Evolutionary conservation across 495 filamentous ascomycete genomes (phyloP), one percentile per base, ranked within the genome.

Genomic region (Geoglossum glabrum): DNA sequence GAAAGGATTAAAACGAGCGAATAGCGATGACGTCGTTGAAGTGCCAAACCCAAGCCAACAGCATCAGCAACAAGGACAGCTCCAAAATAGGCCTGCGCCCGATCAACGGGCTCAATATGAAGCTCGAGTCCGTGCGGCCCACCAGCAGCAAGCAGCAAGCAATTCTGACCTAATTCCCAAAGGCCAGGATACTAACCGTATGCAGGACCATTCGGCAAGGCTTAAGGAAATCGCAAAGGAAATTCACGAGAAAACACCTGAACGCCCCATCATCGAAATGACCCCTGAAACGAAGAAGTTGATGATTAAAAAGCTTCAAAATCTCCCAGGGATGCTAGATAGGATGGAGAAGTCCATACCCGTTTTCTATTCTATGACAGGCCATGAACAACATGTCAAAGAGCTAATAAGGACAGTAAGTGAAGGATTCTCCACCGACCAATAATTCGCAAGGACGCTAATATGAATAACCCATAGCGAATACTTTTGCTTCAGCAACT

Each of bases 401-500:
- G 57, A 60, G 19, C 34, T 60, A 17, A 47, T 60, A 34, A 30
- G 21, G 19, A 58, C 49, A 15, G 57, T 59, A 30, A 58, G 57
- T 52, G 27, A n/a, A 27, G 36, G 1, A 21, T 45, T 5, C 19
- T 30, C 28, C 19, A 40, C 19, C 17, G 28, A 56, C 7, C 3
- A n/a, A 33, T 8, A 45, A 17, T 8, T 1, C 4, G 19, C n/a
- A 40, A 34, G 11, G 1, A n/a, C n/a, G n/a, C n/a, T n/a, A 45
- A 13, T 23, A 31, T 19, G 17, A 13, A 27, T 13, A n/a, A 8
- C 23, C 27, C 9, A 15, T 21, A 58, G 54, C 59, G 59, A 33
- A 31, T 59, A 21, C 17, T 57, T 47, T 57, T 60, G 38, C 19
- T 58, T 34, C 59, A 60, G 19, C 59, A 60, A 34, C 60, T 60